These are phyloP conservation scores for Poronia punctata DNA, from an alignment of 495 filamentous ascomycete genomes.

Conservation along the genomic window DNA sequence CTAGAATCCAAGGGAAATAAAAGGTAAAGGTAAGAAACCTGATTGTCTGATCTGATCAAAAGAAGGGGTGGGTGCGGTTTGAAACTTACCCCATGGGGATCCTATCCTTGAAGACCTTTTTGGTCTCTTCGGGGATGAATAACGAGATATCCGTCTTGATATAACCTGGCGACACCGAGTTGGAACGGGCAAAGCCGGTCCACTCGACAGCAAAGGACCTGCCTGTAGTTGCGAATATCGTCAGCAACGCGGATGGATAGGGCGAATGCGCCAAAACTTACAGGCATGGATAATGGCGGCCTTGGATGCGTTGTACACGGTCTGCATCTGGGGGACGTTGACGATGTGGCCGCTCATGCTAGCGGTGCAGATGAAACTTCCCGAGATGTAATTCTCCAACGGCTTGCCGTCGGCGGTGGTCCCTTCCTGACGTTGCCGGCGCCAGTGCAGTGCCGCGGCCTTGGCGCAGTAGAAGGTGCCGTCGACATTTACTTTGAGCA, in stretches of 20 bases:
- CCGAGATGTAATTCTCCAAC: slow-evolving; percentile 57
- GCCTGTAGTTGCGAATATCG: slow-evolving; percentile 26
- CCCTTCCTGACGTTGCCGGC: slow-evolving; percentile 53
- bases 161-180: slow-evolving; percentile 80
- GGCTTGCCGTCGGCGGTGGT: slow-evolving; percentile 59
- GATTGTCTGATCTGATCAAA: too few species aligned
- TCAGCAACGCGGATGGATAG: not conserved
- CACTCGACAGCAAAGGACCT: slow-evolving; percentile 79
- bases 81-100: slow-evolving; percentile 68
- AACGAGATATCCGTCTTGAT: slow-evolving; percentile 76
- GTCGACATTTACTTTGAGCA: slow-evolving; percentile 71
- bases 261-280: slow-evolving; percentile 27
- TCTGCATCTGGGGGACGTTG: slow-evolving; percentile 81
- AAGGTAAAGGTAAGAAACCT: not conserved
- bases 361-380: slow-evolving; percentile 72
- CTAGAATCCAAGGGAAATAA: slow-evolving; percentile 24
- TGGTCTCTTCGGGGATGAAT: slow-evolving; percentile 64
- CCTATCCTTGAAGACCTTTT: slow-evolving; percentile 70
- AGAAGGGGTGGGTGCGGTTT: too few species aligned
- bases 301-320: slow-evolving; percentile 84
- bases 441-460: slow-evolving; percentile 63
- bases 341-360: slow-evolving; percentile 82
- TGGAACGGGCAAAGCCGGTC: slow-evolving; percentile 76
- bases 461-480: slow-evolving; percentile 77
- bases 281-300: slow-evolving; percentile 79